These are phyloP conservation scores for Flaveria brownii DNA, from an alignment of 129 eudicot genomes.

Conservation along the genomic window DNA sequence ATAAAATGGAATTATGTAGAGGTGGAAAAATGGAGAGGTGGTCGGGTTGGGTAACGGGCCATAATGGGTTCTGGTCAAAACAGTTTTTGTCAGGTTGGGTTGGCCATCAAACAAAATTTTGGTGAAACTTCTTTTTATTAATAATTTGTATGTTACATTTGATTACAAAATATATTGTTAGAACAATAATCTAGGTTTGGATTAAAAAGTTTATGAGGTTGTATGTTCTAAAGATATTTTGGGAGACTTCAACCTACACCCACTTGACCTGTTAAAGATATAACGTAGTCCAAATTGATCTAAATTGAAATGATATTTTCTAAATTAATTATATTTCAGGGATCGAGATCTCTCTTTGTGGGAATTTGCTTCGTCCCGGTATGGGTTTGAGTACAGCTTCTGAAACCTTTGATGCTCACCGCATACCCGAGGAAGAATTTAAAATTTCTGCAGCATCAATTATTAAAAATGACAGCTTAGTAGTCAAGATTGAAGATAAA, in stretches of 20 bases:
- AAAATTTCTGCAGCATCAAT: conserved; percentile 59
- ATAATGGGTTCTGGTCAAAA: background rate
- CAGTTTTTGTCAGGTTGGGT: background rate
- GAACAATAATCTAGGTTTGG: background rate
- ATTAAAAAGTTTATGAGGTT: background rate
- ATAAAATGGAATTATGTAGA: background rate
- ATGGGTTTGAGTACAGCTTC: conserved; percentile 79
- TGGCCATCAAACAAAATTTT: background rate
- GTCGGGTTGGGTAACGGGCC: background rate
- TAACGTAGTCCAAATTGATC: background rate
- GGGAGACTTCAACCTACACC: background rate
- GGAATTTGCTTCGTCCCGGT: conserved; percentile 67
- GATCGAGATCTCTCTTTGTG: conserved; percentile 74
- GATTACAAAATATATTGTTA: background rate
- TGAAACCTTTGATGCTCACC: conserved; percentile 58
- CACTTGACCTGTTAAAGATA: too few species aligned
- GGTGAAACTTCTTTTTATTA: background rate
- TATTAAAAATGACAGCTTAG: conserved; percentile 69
- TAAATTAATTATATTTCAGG: conserved; percentile 37
- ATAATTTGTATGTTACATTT: background rate
- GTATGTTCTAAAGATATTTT: background rate
- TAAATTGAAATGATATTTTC: background rate
- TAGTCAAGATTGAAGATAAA: conserved; percentile 58
- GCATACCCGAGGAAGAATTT: conserved; percentile 67
- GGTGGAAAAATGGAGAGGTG: background rate